A percentile compares a stretch with the other conserved stretches of the same genome.
These are phyloP conservation scores for Calonectria hawksworthii DNA, from an alignment of 2,329 filamentous ascomycete species.

Conservation along the genomic window DNA sequence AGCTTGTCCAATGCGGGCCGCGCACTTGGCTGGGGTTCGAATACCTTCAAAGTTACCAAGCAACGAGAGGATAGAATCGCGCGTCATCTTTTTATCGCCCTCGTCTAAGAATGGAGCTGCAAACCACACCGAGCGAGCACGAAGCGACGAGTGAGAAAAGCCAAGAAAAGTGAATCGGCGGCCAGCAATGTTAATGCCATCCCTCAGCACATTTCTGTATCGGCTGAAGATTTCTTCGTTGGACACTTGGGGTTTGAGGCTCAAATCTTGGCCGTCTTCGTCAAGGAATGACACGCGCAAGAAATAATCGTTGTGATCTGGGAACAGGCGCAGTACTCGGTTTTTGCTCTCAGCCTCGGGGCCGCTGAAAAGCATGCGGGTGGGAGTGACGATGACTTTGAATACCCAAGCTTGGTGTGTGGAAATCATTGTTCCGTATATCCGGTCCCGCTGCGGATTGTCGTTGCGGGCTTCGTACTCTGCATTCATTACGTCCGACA, in stretches of 20 bases:
- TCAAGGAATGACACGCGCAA: slow-evolving; percentile 81
- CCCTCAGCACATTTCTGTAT: slow-evolving; percentile 71
- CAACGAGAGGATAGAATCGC: slow-evolving; percentile 56
- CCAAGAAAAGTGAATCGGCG: slow-evolving; percentile 77
- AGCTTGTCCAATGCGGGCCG: slow-evolving; percentile 74
- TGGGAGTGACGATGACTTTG: slow-evolving; percentile 71
- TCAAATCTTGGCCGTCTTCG: slow-evolving; percentile 77
- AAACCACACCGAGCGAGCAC: slow-evolving; percentile 79
- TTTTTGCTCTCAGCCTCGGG: slow-evolving; percentile 79
- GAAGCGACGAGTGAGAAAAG: slow-evolving; percentile 84
- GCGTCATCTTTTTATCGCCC: slow-evolving; percentile 50
- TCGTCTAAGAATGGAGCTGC: slow-evolving; percentile 61
- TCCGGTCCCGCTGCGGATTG: slow-evolving; percentile 38
- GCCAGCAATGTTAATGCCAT: slow-evolving; percentile 75
- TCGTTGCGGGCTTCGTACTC: slow-evolving; percentile 55
- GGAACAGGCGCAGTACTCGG: slow-evolving; percentile 77
- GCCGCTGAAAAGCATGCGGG: slow-evolving; percentile 68
- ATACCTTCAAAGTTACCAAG: slow-evolving; percentile 68
- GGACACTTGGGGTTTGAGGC: slow-evolving; percentile 65
- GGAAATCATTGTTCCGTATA: slow-evolving; percentile 46
- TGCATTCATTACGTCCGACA: slow-evolving; percentile 54
- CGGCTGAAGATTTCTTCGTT: slow-evolving; percentile 66
- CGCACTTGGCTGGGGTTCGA: slow-evolving; percentile 67
- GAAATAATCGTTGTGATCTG: slow-evolving; percentile 72
- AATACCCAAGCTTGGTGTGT: slow-evolving; percentile 65